A percentile compares a stretch with the other conserved stretches of the same genome.
Conservation (phyloP, 1,284 basidiomycete genomes). For the Apiotrichum siamense region DNA sequence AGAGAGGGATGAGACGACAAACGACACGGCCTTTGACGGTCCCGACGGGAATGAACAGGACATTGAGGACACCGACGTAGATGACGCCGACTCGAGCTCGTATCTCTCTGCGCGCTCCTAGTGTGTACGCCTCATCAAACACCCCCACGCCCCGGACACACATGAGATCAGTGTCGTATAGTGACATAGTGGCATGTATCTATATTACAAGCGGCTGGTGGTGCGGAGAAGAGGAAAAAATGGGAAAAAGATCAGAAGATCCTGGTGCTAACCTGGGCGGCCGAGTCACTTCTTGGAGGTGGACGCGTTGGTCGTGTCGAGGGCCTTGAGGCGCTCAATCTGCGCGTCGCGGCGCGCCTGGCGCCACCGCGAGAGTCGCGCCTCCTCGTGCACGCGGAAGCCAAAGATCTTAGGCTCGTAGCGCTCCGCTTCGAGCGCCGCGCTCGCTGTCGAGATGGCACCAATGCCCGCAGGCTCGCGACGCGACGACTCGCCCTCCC, state of each 20-base stretch:
- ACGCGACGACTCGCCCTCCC: slow-evolving; percentile 47
- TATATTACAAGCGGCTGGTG: slow-evolving; percentile 15
- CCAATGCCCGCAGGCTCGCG: slow-evolving; percentile 30
- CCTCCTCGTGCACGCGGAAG: slow-evolving; percentile 86
- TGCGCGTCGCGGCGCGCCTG: slow-evolving; percentile 72
- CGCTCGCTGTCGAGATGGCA: slow-evolving; percentile 60
- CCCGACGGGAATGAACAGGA: slow-evolving; percentile 1
- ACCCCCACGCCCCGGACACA: neutral
- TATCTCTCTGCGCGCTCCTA: neutral
- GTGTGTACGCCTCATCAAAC: neutral
- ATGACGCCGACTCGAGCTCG: slow-evolving; percentile 1
- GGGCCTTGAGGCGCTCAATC: slow-evolving; percentile 45
- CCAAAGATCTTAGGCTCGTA: slow-evolving; percentile 89
- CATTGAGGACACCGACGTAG: neutral
- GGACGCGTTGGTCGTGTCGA: slow-evolving; percentile 32
- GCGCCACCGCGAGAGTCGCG: slow-evolving; percentile 89
- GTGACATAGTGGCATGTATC: slow-evolving; percentile 14
- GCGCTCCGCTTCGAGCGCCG: slow-evolving; percentile 77
- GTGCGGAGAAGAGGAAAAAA: neutral
- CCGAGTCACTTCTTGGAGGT: too few relatives aligned
- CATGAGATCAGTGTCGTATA: neutral
- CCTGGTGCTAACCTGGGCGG: too few relatives aligned
- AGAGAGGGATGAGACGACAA: neutral
- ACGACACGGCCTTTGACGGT: neutral
- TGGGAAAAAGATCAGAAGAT: too few relatives aligned